Conservation (phyloP, 2,329 filamentous ascomycete species). For the Dactylonectria estremocensis region DNA sequence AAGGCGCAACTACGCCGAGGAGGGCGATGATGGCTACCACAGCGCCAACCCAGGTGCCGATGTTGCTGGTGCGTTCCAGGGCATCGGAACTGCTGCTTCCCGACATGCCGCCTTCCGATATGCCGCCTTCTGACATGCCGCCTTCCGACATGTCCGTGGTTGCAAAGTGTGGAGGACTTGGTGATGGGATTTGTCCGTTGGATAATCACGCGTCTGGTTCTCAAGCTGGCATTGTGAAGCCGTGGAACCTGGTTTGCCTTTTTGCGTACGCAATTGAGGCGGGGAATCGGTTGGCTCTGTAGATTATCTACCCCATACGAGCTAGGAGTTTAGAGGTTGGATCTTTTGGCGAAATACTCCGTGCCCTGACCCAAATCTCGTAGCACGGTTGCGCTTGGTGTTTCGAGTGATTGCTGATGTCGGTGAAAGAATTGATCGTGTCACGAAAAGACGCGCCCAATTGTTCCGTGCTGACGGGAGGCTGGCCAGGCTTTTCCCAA, state of each 20-base stretch:
- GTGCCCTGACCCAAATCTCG: not conserved
- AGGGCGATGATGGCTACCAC: constrained; percentile 24
- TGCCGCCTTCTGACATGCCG: no score
- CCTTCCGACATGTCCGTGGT: not conserved
- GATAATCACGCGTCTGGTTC: no score
- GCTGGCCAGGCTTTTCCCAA: not conserved
- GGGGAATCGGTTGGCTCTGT: no score
- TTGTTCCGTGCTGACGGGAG: no score
- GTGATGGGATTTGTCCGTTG: no score
- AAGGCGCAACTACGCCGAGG: constrained; percentile 23
- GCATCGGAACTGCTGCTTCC: not conserved
- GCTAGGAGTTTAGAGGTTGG: not conserved
- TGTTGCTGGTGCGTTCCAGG: constrained; percentile 19
- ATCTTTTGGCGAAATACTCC: not conserved
- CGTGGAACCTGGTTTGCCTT: no score
- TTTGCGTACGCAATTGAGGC: no score
- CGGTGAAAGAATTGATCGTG: not conserved
- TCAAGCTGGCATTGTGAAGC: no score
- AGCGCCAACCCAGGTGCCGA: constrained; percentile 30
- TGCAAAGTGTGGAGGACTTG: no score
- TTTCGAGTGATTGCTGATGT: not conserved
- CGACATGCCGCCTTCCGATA: no score
- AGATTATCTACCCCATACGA: no score
- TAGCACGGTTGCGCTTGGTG: not conserved
- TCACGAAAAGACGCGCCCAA: no score